These are phyloP conservation scores for Pyrenula aspistea DNA, from an alignment of 495 filamentous ascomycete species.

Conservation along the genomic window DNA sequence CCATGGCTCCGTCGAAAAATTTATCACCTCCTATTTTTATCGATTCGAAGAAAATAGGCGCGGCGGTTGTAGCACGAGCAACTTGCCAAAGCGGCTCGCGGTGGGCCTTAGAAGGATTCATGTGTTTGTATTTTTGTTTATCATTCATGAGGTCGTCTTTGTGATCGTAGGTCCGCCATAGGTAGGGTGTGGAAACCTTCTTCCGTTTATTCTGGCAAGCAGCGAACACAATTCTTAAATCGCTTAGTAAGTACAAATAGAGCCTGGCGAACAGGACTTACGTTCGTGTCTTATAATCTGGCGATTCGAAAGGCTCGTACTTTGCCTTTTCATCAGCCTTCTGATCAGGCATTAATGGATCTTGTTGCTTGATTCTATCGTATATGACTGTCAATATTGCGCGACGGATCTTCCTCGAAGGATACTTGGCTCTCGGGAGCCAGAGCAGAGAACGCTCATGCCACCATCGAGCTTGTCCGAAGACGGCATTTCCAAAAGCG, in stretches of 20 bases:
- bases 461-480: constrained; percentile 14
- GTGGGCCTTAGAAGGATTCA: constrained; percentile 4
- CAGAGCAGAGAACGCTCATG: constrained; percentile 5
- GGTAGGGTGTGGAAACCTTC: background rate
- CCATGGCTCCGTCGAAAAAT: constrained; percentile 8
- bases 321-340: background rate
- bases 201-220: background rate
- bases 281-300: background rate
- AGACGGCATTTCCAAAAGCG: constrained; percentile 16
- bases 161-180: constrained; percentile 5
- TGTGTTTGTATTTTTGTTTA: background rate
- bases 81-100: constrained; percentile 17
- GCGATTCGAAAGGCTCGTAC: background rate
- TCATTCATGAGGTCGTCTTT: background rate
- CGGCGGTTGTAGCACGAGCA: constrained; percentile 20
- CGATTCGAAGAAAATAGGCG: constrained; percentile 17
- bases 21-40: constrained; percentile 1
- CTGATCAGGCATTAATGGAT: background rate
- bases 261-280: background rate
- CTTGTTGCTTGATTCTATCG: constrained; percentile 4
- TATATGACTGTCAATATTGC: constrained; percentile 8
- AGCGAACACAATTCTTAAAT: constrained; percentile 3
- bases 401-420: constrained; percentile 8
- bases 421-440: constrained; percentile 7
- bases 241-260: background rate